These are phyloP conservation scores for Zymoseptoria passerinii DNA, from an alignment of 2,329 filamentous ascomycete species.

Conservation along the genomic window DNA sequence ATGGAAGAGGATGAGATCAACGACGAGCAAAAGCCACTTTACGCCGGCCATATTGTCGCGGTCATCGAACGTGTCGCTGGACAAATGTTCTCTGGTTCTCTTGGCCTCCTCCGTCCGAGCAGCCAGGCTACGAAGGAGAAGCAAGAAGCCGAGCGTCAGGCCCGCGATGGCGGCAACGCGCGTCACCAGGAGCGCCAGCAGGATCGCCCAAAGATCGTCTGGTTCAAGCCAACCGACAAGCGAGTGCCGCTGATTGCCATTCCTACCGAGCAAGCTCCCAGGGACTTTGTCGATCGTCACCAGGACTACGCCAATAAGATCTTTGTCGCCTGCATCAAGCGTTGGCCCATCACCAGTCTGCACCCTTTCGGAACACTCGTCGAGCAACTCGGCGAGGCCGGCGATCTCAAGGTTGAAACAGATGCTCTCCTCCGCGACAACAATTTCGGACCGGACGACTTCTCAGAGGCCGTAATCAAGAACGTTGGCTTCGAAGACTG, in stretches of 20 bases:
- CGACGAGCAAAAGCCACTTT: slow-evolving; percentile 94
- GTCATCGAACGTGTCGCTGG: slow-evolving; percentile 95
- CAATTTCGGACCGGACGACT: slow-evolving; percentile 96
- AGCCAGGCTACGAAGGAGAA: slow-evolving; percentile 99
- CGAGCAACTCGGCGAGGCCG: slow-evolving; percentile 94
- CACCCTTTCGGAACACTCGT: slow-evolving; percentile 97
- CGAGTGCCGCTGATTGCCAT: slow-evolving; percentile 96
- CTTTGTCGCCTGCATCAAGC: slow-evolving; percentile 97
- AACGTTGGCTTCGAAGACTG: slow-evolving; percentile 89
- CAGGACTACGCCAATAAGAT: slow-evolving; percentile 96
- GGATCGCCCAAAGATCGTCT: slow-evolving; percentile 99
- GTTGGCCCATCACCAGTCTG: slow-evolving; percentile 98
- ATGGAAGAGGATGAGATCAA: slow-evolving; percentile 99
- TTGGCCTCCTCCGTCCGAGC: slow-evolving; percentile 87
- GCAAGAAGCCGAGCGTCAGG: slow-evolving; percentile 91
- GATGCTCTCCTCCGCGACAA: slow-evolving; percentile 95
- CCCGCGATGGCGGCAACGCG: slow-evolving; percentile 69
- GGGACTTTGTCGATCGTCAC: slow-evolving; percentile 97
- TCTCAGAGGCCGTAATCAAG: slow-evolving; percentile 89
- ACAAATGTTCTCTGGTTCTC: slow-evolving; percentile 95
- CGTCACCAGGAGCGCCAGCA: slow-evolving; percentile 74
- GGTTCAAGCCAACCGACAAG: slow-evolving; percentile 99
- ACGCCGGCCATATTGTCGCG: slow-evolving; percentile 92
- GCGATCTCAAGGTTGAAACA: slow-evolving; percentile 93
- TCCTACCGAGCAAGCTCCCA: slow-evolving; percentile 92